Evolutionary conservation across 2,329 filamentous ascomycete genomes (phyloP), one percentile per base, ranked within the genome.

Genomic region (Hymenoscyphus fraxineus): DNA sequence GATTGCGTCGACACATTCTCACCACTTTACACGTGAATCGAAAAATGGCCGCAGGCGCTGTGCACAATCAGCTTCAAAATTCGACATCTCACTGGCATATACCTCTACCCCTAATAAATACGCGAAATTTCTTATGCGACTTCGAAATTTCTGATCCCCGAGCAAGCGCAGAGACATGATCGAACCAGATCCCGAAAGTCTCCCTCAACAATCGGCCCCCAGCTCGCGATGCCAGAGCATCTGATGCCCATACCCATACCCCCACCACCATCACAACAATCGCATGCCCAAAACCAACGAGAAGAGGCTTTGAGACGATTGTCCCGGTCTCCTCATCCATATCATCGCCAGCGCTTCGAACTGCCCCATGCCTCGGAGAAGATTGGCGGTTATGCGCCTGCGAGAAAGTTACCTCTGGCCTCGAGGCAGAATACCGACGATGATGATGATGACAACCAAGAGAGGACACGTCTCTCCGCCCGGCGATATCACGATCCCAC

Each of bases 291-390:
- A 66, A 69, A 61, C 27, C 63, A 67, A 56, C 63, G 69, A 69
- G 68, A 70, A 63, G 64, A 69, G 64, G 68, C 68, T 41, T 44
- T 67, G 12, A 68, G 73, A 61, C 59, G 64, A 38, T 59, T 75
- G 7, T 73, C 74, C 16, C 84, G 88, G 70, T 88, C 87, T 55
- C 88, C 88, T 58, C 86, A 90, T 74, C 88, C 88, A 1, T 90
- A 90, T 71, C 85, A 86, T 72, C 85, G 82, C 71, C 85, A 83
- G 64, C 81, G 79, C 65, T 80, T 77, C 68, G 85, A 88, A 71
- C 78, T 87, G 13, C 81, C 81, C 27, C 80, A 86, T 65, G 76
- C 82, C 59, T 79, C 81, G 65, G 77, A 84, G 72, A 58, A 66
- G 63, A 55, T 76, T 71, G 66, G 75, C 22, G 66, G 64, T 15